Percentiles rank a stretch among this genome's conserved stretches.
Evolutionary conservation across 2,329 filamentous ascomycete species (phyloP).

Genomic region (Hypoxylon sp.): DNA sequence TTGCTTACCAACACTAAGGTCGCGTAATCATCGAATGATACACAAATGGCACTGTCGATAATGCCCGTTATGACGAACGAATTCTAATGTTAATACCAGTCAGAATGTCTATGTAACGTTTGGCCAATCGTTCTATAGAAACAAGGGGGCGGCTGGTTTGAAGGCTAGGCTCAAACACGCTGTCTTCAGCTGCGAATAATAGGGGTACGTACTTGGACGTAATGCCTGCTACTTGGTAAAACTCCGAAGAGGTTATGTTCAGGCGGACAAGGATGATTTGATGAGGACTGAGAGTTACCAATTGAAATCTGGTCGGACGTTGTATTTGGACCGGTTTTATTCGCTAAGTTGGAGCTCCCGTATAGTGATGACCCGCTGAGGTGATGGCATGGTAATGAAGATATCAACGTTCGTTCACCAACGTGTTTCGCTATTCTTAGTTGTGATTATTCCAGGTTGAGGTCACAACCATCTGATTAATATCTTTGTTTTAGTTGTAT

Average conservation of each 20-base stretch:
- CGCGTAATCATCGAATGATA: constrained; percentile 44
- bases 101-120: constrained; percentile 39
- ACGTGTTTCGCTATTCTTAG: not conserved
- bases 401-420: constrained; percentile 25
- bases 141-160: constrained; percentile 9
- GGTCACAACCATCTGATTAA: not conserved
- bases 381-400: constrained; percentile 21
- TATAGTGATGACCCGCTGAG: constrained; percentile 7
- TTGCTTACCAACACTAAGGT: constrained; percentile 33
- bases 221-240: constrained; percentile 1
- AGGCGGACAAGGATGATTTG: constrained; percentile 16
- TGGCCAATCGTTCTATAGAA: constrained; percentile 34
- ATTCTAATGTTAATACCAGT: constrained; percentile 50
- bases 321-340: constrained; percentile 8
- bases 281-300: constrained; percentile 23
- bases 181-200: constrained; percentile 22
- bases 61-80: constrained; percentile 36
- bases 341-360: not conserved
- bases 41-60: constrained; percentile 30
- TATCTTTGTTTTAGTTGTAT: not conserved
- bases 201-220: constrained; percentile 7
- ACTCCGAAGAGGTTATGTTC: constrained; percentile 1
- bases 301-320: constrained; percentile 16
- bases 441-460: not conserved
- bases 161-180: constrained; percentile 11